Evolutionary conservation across 176 grass and related monocot species (phyloP), one percentile per base, ranked within the genome.

Genomic region (maize (Zea mays)): DNA sequence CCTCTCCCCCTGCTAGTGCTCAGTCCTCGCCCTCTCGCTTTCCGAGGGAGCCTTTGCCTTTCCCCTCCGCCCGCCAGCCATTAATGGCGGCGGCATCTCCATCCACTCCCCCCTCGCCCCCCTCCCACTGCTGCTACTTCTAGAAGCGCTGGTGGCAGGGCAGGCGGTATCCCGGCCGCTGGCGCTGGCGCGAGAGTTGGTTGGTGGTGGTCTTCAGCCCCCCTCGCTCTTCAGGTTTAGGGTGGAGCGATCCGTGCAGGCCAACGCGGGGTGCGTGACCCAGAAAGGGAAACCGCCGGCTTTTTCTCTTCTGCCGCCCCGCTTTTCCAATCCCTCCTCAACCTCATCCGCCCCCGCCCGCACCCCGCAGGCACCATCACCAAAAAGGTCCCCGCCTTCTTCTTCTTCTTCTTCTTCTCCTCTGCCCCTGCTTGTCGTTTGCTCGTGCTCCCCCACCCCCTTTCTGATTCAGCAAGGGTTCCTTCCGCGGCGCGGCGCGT

Each of bases 81-180:
- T 88, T 40, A 79, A 84, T 88, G 86, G 75, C 35, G 52, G 52
- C 52, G 13, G 4, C 73, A 73, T 42, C 47, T 15, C 1, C 12
- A 27, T 27, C 27, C 27, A 27, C 5, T 1, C 45, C 51, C 71
- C 1, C 5, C 19, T 6, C 6, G n/a, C n/a, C 5, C 51, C 7
- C 16, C 14, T 52, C 14, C 14, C 16, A 1, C 16, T 50, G 14
- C 44, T 40, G 12, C 36, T 19, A 5, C 49, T 71, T 64, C 78
- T 56, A 76, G 78, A 55, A 76, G 58, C 6, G 27, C 17, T 4
- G 27, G 17, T 4, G 14, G n/a, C 60, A 39, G 40, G 62, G 63
- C 40, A 66, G 38, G 64, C 11, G 34, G 54, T 21, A 63, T 63
- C 49, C 12, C 47, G 11, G 49, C 2, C 38, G 3, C 38, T 4